A percentile compares a stretch with the other conserved stretches of the same genome.
These are phyloP conservation scores for Botrytis hyacinthi DNA, from an alignment of 2,329 filamentous ascomycete genomes.

Conservation along the genomic window DNA sequence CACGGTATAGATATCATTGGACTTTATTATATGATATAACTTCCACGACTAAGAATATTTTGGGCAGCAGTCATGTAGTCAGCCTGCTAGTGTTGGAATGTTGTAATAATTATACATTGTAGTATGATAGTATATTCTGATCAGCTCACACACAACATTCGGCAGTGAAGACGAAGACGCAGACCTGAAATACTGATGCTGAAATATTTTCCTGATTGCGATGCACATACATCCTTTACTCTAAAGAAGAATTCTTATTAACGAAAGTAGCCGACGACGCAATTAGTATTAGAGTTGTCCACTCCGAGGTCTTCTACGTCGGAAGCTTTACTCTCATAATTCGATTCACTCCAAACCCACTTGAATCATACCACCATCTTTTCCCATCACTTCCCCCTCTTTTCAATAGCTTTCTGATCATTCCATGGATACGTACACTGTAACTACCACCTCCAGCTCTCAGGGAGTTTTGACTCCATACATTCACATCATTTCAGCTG, in stretches of 20 bases:
- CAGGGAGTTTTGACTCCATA: no score
- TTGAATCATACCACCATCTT: not conserved
- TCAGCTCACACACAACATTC: not conserved
- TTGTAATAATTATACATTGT: not conserved
- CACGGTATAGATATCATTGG: not conserved
- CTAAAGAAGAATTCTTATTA: not conserved
- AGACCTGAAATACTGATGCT: not conserved
- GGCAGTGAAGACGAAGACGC: not conserved
- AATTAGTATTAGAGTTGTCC: not conserved
- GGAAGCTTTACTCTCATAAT: not conserved
- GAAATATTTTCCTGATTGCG: not conserved
- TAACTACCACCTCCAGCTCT: no score
- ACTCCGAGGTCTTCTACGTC: not conserved
- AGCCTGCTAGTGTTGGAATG: not conserved
- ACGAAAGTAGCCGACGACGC: not conserved
- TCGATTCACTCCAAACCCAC: no score
- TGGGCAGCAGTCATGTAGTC: not conserved
- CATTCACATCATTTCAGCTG: not conserved
- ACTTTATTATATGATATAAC: not conserved
- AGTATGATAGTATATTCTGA: not conserved
- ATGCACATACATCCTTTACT: not conserved
- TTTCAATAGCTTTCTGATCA: not conserved
- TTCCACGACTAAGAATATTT: not conserved
- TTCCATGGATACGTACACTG: no score
- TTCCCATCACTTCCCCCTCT: not conserved